Conservation (phyloP, 2,329 filamentous ascomycete genomes). For the Penicillium crustosum region DNA sequence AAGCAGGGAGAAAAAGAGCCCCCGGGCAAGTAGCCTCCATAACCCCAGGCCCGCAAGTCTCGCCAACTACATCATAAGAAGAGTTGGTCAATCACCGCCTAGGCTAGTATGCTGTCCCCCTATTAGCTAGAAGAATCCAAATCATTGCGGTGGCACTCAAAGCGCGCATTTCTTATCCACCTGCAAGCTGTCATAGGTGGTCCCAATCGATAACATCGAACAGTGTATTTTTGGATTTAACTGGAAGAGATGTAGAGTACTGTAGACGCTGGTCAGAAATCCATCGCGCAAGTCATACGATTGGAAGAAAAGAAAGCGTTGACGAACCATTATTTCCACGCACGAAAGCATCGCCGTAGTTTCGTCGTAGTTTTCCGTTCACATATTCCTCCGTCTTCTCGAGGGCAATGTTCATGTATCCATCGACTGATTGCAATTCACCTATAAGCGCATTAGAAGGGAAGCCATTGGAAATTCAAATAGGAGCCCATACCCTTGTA, state of each 20-base stretch:
- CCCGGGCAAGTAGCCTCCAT: neutral
- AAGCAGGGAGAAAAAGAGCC: neutral
- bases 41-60: neutral
- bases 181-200: neutral
- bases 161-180: neutral
- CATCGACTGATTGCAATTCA: slow-evolving; percentile 93
- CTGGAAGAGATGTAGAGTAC: slow-evolving; percentile 44
- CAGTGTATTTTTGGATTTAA: slow-evolving; percentile 16
- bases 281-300: neutral
- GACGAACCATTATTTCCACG: slow-evolving; percentile 86
- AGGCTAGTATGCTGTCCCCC: neutral
- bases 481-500: slow-evolving; percentile 73
- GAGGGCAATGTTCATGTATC: slow-evolving; percentile 99
- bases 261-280: slow-evolving; percentile 6
- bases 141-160: neutral
- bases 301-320: neutral
- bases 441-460: slow-evolving; percentile 53
- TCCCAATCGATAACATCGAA: neutral
- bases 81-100: neutral
- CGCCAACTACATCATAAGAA: neutral
- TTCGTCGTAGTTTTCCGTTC: slow-evolving; percentile 76
- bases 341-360: slow-evolving; percentile 92
- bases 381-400: slow-evolving; percentile 94
- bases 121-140: neutral
- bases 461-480: neutral